phyloP scores from a whole-genome alignment of 805 yeast species.

The Candida odintsovae region DNA sequence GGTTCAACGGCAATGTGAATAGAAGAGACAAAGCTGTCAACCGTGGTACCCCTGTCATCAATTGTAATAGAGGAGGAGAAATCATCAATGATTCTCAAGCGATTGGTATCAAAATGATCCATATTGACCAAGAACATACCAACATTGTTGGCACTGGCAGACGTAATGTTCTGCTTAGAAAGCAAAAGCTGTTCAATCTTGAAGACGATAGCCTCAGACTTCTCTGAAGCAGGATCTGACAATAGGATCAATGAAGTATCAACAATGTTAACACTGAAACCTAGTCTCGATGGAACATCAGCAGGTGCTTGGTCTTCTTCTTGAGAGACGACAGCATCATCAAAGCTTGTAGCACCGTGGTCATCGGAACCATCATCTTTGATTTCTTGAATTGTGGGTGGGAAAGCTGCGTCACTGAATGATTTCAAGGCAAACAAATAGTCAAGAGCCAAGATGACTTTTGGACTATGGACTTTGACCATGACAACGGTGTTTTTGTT shows the following conservation, averaged over 20 bases:
- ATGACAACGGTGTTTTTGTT: constrained; percentile 44
- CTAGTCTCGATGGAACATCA: constrained; percentile 25
- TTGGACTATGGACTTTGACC: constrained; percentile 74
- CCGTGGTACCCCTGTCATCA: constrained; percentile 64
- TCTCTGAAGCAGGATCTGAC: constrained; percentile 65
- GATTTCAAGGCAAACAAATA: constrained; percentile 70
- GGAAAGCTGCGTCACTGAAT: constrained; percentile 49
- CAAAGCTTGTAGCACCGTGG: constrained; percentile 10
- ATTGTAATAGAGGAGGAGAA: constrained; percentile 73
- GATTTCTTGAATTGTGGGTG: not conserved
- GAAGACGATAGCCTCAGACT: constrained; percentile 87
- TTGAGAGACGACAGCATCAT: constrained; percentile 10
- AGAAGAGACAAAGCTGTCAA: constrained; percentile 51
- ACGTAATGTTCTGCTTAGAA: constrained; percentile 59
- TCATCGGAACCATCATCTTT: not conserved
- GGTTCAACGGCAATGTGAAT: constrained; percentile 76
- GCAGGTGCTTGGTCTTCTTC: constrained; percentile 3
- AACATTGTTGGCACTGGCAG: constrained; percentile 67
- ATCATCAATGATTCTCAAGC: constrained; percentile 79
- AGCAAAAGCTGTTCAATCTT: constrained; percentile 74
- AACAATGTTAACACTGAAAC: constrained; percentile 61
- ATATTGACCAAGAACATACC: constrained; percentile 84
- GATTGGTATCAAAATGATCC: constrained; percentile 55
- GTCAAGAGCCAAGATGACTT: constrained; percentile 77
- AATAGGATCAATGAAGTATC: constrained; percentile 73